Conservation (phyloP, 306 rosid species). For the Oxytropis ochrocephala region DNA sequence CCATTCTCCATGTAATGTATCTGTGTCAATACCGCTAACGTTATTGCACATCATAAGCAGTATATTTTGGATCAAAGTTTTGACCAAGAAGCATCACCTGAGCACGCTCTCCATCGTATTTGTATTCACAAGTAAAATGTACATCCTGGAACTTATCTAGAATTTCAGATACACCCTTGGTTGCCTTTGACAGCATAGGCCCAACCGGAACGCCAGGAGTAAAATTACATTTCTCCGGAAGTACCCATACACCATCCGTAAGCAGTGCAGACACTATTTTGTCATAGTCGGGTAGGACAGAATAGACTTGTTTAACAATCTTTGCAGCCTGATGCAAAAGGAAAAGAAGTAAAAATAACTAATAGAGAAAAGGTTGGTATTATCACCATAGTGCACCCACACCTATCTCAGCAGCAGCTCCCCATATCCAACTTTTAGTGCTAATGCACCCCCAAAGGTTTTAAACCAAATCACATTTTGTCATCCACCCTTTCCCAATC, state of each 20-base stretch:
- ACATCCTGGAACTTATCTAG: constrained; percentile 69
- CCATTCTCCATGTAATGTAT: constrained; percentile 87
- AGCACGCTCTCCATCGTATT: constrained; percentile 95
- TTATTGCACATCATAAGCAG: constrained; percentile 10
- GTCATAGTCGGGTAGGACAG: constrained; percentile 80
- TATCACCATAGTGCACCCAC: constrained; percentile 4
- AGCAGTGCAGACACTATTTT: constrained; percentile 73
- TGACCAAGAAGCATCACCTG: constrained; percentile 54
- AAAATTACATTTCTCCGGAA: constrained; percentile 61
- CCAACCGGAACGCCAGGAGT: constrained; percentile 85
- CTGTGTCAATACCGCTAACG: constrained; percentile 37
- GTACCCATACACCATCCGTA: constrained; percentile 69
- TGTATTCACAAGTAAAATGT: constrained; percentile 91
- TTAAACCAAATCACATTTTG: neutral
- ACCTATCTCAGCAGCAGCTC: neutral
- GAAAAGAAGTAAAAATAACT: constrained; percentile 14
- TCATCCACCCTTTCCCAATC: neutral
- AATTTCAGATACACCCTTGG: constrained; percentile 74
- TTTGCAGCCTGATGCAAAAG: constrained; percentile 65
- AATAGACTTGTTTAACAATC: constrained; percentile 79
- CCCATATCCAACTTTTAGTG: neutral
- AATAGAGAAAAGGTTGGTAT: neutral
- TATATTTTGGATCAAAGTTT: neutral
- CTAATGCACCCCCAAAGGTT: neutral
- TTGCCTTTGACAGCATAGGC: constrained; percentile 93